Evolutionary conservation across 495 filamentous ascomycete genomes (phyloP).

Genomic region (Tuber magnatum): DNA sequence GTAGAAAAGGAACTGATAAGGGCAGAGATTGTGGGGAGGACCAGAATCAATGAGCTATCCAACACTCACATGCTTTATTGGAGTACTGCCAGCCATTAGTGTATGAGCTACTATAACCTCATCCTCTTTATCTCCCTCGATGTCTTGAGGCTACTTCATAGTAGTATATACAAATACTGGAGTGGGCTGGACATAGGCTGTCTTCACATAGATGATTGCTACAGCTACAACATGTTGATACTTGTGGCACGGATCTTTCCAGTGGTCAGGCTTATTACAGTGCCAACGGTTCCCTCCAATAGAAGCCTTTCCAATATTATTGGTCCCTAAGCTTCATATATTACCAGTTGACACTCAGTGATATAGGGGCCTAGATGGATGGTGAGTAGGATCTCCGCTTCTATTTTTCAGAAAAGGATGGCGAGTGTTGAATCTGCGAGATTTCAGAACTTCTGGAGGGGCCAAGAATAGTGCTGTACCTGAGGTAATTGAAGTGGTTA

Average conservation of each 20-base stretch:
- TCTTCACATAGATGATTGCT: not conserved
- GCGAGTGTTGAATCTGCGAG: not conserved
- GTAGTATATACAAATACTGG: too few species aligned
- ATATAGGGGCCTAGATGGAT: not conserved
- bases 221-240: not conserved
- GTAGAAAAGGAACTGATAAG: not conserved
- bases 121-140: too few species aligned
- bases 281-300: not conserved
- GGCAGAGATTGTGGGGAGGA: not conserved
- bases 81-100: not conserved
- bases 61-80: rapidly evolving
- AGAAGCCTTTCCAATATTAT: not conserved
- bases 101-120: too few species aligned
- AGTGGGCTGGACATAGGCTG: too few species aligned
- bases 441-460: not conserved
- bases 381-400: not conserved
- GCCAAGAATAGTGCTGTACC: not conserved
- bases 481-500: not conserved
- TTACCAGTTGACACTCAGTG: not conserved
- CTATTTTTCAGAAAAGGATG: not conserved
- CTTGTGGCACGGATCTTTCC: not conserved
- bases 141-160: too few species aligned
- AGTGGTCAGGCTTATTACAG: not conserved
- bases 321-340: not conserved
- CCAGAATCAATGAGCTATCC: not conserved